These are phyloP conservation scores for Suhomyces kilbournensis DNA, from an alignment of 805 yeast species.

Conservation along the genomic window DNA sequence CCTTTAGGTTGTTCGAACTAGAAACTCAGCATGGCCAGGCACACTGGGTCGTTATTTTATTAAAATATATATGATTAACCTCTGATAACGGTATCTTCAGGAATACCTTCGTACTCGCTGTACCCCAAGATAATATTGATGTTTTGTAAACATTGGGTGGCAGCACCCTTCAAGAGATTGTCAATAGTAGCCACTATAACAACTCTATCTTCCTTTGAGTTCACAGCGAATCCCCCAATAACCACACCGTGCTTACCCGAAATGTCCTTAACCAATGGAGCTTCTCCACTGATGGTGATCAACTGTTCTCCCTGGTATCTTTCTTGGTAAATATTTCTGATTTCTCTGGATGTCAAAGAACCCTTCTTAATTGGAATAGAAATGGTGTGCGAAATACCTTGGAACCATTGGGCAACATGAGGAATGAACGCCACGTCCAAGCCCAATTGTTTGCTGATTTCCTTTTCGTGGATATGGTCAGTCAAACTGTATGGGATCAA, in stretches of 20 bases:
- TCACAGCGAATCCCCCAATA: conserved; percentile 94
- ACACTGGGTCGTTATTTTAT: neutral
- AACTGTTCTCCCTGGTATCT: conserved; percentile 84
- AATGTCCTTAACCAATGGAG: conserved; percentile 88
- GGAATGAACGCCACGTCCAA: conserved; percentile 85
- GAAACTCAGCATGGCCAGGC: neutral
- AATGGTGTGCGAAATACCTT: conserved; percentile 92
- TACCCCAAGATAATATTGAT: conserved; percentile 86
- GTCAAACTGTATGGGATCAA: conserved; percentile 93
- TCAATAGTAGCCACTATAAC: conserved; percentile 95
- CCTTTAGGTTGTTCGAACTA: neutral
- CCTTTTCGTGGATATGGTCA: conserved; percentile 95
- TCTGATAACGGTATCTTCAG: conserved; percentile 58
- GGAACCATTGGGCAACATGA: conserved; percentile 99
- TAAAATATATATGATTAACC: conserved; percentile 22
- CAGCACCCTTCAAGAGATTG: conserved; percentile 95
- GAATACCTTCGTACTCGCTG: conserved; percentile 94
- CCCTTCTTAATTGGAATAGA: conserved; percentile 76
- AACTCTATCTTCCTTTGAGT: conserved; percentile 81
- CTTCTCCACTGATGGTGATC: conserved; percentile 82
- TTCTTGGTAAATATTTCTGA: conserved; percentile 82
- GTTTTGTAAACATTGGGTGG: conserved; percentile 97
- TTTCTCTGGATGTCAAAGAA: conserved; percentile 72
- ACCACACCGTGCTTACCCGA: conserved; percentile 93
- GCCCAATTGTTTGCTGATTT: conserved; percentile 80